Base-by-base conservation (phyloP, 345 rosid species). In the Brassica rapa region DNA sequence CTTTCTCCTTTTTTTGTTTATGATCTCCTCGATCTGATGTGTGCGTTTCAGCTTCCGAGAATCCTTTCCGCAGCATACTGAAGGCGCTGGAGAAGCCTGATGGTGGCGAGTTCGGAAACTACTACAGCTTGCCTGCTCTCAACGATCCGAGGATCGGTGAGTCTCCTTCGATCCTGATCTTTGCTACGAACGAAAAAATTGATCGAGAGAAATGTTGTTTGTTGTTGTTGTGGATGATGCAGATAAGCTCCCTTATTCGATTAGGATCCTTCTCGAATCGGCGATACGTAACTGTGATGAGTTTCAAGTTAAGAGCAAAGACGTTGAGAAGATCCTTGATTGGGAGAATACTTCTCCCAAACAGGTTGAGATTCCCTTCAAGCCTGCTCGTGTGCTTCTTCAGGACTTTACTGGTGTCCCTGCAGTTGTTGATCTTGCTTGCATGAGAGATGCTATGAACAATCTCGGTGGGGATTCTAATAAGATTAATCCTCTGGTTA, bases 361-460 rank as follows among this genome's bases (percentile, higher is more conserved):
- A 81, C 99, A 85, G 83, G 99, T 96, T 23, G 99, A 96, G 86
- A 96, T 96, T 66, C 98, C 99, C 9, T 96, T 96, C 87, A 96
- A 96, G 83, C 98, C 98, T 41, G 98, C 96, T 80, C 96, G 99
- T 74, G 98, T 96, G 60, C 96, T 96, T 68, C 85, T 95, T 74
- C 98, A 96, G 99, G 99, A 93, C 82, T 93, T 96, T 85, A 96
- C 99, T 72, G 99, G 99, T 11, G 99, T 96, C 25, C 99, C 99
- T 33, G 99, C 93, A 23, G 99, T 93, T 37, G 98, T 96, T 62
- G 99, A 93, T 80, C 99, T 96, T 64, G 99, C 99, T 77, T 84
- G 93, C 64, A 96, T 96, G 99, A 93, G 99, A 74, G 99, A 96
- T 89, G 99, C 99, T 5, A 93, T 96, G 98, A 87, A 82, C 70